Evolutionary conservation across 495 filamentous ascomycete species (phyloP), one percentile per base, ranked within the genome.

Genomic region (Neurospora cerealis): DNA sequence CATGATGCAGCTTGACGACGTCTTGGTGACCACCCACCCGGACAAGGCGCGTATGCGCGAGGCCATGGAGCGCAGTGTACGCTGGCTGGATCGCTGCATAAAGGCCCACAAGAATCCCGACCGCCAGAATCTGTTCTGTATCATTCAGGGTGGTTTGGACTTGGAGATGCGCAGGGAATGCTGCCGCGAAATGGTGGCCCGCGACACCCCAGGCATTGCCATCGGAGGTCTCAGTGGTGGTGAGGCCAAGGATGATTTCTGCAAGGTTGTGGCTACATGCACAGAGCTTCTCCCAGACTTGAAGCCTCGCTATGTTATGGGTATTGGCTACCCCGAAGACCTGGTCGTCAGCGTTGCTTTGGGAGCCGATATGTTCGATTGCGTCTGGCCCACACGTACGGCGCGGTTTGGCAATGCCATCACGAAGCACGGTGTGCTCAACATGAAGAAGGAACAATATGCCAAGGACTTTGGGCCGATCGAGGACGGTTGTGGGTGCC

Each of bases 351-450:
- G 93, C 70, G 87, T 97, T 15, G 96, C 96, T 13, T 87, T 99
- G 6, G 96, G 96, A 5, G 96, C 96, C 32, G 96, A 99, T 80
- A 98, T 99, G 96, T 99, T 99, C 81, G 96, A 99, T 83, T 99
- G 96, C 78, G 96, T 98, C 7, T 99, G 96, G 96, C 96, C 95
- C 9, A 99, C 96, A 34, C 87, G 96, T 48, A 98, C 96, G 34
- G 96, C 96, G 83, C 90, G 96, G 38, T 99, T 98, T 77, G 96
- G 96, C 10, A 96, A 97, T 78, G 96, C 96, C 41, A 89, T 98
- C 73, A 96, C 94, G 10, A 89, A 91, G 70, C 79, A 86, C 32
- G 96, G 96, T 34, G 89, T 91, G 19, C 84, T 98, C 41, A 97
- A 98, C 78, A 85, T 98, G 38, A 91, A 93, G 41, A 88, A 93